Base-by-base conservation (phyloP, 2,329 filamentous ascomycete species). In the Botrytis fabae region DNA sequence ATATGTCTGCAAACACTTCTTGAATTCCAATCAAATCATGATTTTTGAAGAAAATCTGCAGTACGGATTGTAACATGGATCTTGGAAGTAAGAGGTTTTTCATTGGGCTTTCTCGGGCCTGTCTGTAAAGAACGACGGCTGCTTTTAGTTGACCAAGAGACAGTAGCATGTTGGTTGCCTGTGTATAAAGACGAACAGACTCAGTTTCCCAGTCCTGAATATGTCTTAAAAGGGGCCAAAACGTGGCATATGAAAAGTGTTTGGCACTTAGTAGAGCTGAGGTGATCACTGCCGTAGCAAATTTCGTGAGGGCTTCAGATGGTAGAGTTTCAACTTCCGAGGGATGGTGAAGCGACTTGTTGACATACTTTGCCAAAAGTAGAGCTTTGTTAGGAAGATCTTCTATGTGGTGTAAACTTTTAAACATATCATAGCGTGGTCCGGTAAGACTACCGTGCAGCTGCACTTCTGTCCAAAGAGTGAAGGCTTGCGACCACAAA, bases 1-100 rank as follows among this genome's bases (percentile, higher is more conserved):
- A 81, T 73, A 80, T 82, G 73, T 83, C 82, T 57, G 82, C 80
- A 28, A 83, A 78, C 12, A 83, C 77, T 74, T 79, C 76, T 71
- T 82, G 78, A 76, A 83, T 82, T 25, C 81, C 81, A 68, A 77
- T 71, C 48, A 80, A 76, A 69, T 80, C 80, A 62, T 80, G 76
- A 61, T 77, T 44, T 14, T 78, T 63, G 70, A 79, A 82, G 59
- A 79, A 81, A 46, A 78, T 75, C 20, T 77, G 76, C 71, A 83
- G 70, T n/a, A 82, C 69, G 22, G 73, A 65, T 25, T 81, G 74
- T 35, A 83, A 77, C 32, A 75, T 76, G 59, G 22, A 20, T 51
- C 51, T 73, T 42, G 54, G 74, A 42, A 80, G 76, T 20, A 66
- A 48, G 16, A 76, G 64, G 7, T 72, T 62, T 22, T 69, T 48